Evolutionary conservation across 176 grass and related monocot species (phyloP).

Genomic region (Hsuehochloa calcarea): DNA sequence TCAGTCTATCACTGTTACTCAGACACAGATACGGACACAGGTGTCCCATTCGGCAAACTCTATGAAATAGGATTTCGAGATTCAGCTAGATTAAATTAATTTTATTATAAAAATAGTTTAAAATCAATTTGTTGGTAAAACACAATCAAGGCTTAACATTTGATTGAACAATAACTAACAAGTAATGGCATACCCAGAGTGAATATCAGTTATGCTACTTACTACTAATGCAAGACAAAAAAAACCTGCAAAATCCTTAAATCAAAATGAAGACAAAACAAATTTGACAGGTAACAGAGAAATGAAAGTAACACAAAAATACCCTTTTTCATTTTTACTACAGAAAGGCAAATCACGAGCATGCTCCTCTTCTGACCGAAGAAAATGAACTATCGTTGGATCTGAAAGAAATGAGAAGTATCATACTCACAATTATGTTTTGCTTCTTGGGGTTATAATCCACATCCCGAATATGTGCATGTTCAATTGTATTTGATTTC

Average conservation of each 20-base stretch:
- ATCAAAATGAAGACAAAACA: background rate
- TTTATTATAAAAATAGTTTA: background rate
- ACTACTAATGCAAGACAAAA: conserved; percentile 18
- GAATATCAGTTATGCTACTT: conserved; percentile 8
- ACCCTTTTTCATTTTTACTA: background rate
- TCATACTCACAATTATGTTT: conserved; percentile 77
- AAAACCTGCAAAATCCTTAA: background rate
- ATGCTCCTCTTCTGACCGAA: background rate
- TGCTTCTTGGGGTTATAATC: conserved; percentile 98
- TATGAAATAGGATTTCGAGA: background rate
- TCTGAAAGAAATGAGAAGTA: conserved; percentile 27
- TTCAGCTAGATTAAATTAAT: background rate
- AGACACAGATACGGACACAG: background rate
- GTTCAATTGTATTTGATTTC: conserved; percentile 75
- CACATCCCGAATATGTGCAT: conserved; percentile 75
- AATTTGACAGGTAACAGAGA: conserved; percentile 24
- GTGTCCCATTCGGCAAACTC: background rate
- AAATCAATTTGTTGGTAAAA: conserved; percentile 1
- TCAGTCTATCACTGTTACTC: background rate
- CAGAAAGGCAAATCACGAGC: conserved; percentile 1
- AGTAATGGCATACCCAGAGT: background rate
- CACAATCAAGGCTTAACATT: conserved; percentile 8
- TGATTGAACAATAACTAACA: background rate
- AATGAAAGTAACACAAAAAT: background rate
- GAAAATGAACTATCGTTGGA: conserved; percentile 15